A percentile compares a stretch with the other conserved stretches of the same genome.
phyloP scores from a whole-genome alignment of 345 rosid species.

The Limnanthes douglasii region DNA sequence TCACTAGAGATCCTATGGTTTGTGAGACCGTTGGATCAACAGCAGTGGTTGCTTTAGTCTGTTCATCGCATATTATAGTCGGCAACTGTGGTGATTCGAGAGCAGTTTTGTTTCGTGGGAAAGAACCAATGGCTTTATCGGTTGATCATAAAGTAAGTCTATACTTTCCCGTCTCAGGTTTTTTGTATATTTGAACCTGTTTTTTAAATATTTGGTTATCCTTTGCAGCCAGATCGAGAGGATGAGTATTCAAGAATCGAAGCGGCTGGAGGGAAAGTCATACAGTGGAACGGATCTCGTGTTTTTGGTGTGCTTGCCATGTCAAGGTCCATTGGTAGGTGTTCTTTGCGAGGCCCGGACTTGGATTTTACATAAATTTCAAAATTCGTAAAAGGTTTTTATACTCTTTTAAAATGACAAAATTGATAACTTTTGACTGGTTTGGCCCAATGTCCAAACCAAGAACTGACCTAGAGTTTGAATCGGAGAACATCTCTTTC shows the following conservation, averaged over 20 bases:
- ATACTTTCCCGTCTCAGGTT: conserved; percentile 1
- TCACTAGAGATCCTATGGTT: conserved; percentile 42
- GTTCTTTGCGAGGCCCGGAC: conserved; percentile 4
- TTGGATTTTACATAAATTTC: background rate
- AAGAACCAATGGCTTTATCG: conserved; percentile 81
- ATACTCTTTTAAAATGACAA: too few species aligned
- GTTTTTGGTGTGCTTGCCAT: conserved; percentile 96
- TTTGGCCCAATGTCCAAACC: too few species aligned
- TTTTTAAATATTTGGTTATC: background rate
- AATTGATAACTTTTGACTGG: too few species aligned
- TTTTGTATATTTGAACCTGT: background rate
- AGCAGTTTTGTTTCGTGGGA: conserved; percentile 89
- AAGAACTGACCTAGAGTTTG: too few species aligned
- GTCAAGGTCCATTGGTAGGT: conserved; percentile 92
- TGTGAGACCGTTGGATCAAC: conserved; percentile 99
- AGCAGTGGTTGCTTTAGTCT: conserved; percentile 72
- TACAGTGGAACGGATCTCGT: conserved; percentile 94
- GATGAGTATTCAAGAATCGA: conserved; percentile 94
- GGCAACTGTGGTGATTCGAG: conserved; percentile 97
- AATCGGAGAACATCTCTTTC: background rate
- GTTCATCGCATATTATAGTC: conserved; percentile 76
- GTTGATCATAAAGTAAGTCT: conserved; percentile 78
- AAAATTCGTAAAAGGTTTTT: too few species aligned
- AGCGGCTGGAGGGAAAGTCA: conserved; percentile 95
- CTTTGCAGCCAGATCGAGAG: conserved; percentile 78